Evolutionary conservation across 1,284 basidiomycete species (phyloP), one percentile per base, ranked within the genome.

Genomic region (Moniliophthora roreri): DNA sequence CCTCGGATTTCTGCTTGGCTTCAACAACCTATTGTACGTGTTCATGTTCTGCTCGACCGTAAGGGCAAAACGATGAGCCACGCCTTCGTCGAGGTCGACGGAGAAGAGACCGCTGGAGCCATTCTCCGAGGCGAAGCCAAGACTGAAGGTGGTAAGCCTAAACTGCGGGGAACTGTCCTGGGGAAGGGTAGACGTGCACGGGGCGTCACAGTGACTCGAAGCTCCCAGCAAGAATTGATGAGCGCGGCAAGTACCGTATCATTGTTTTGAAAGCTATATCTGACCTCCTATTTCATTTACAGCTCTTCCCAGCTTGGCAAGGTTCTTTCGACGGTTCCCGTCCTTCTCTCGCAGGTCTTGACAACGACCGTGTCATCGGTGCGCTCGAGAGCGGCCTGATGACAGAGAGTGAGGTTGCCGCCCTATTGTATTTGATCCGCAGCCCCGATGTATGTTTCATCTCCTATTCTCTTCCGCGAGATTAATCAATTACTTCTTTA

Each of bases 61-160:
- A 85, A 86, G 61, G 89, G 89, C 38, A 91, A 91, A 69, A 92
- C 89, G 0, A 74, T 86, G 51, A 89, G 84, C 57, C 89, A 92
- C 66, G 89, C 89, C 1, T 92, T 84, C 58, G 84, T 87, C 13
- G 89, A 92, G 66, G 80, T 90, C 58, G 69, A 71, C 16, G 74
- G 78, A 53, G 77, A 82, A 28, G 76, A 78, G 2, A 77, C 77
- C 20, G 85, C 87, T 7, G 81, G 84, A 47, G 76, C 79, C 28
- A 84, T 88, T 34, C 73, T 91, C 9, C 76, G 89, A 10, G 80
- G 80, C 7, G 84, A 80, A 60, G 68, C 68, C 20, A 46, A 28
- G 16, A 13, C 28, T 15, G 15, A 23, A 1, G 44, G 44, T 32
- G 44, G 28, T 6, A 46, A 32, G 18, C 21, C 24, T 15, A 68